Evolutionary conservation across 2,329 filamentous ascomycete species (phyloP).

Genomic region (Ascosphaera aggregata): DNA sequence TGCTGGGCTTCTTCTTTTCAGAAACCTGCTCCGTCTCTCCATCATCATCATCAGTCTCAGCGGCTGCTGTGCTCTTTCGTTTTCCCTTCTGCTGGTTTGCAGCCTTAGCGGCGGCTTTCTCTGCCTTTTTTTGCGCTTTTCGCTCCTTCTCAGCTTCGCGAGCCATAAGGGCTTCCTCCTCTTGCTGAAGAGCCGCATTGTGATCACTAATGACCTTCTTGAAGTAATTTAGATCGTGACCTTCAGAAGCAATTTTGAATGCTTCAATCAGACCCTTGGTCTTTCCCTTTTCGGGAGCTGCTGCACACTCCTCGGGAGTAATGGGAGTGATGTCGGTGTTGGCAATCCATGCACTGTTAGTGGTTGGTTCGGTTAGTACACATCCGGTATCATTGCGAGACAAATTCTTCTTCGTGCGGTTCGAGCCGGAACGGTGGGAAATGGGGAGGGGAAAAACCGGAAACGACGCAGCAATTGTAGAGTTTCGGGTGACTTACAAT

Average conservation of each 20-base stretch:
- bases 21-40: constrained; percentile 25
- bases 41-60: constrained; percentile 30
- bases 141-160: constrained; percentile 32
- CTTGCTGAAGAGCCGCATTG: constrained; percentile 29
- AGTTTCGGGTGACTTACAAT: constrained; percentile 75
- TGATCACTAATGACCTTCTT: constrained; percentile 49
- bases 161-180: constrained; percentile 42
- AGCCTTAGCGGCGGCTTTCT: constrained; percentile 17
- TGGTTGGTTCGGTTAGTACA: too few relatives aligned
- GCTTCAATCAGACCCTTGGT: constrained; percentile 61
- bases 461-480: too few relatives aligned
- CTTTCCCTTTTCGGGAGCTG: constrained; percentile 45
- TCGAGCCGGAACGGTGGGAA: too few relatives aligned
- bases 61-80: constrained; percentile 20
- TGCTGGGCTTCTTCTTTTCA: constrained; percentile 32
- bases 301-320: constrained; percentile 45
- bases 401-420: too few relatives aligned
- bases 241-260: constrained; percentile 56
- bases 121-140: constrained; percentile 29
- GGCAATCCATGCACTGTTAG: constrained; percentile 60
- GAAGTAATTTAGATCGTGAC: constrained; percentile 57
- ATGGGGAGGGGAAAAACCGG: too few relatives aligned
- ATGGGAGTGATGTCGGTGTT: constrained; percentile 66
- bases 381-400: too few relatives aligned
- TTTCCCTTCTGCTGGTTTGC: constrained; percentile 21